Base-by-base conservation (phyloP, 2,329 filamentous ascomycete species). In the Tolypocladium paradoxum region DNA sequence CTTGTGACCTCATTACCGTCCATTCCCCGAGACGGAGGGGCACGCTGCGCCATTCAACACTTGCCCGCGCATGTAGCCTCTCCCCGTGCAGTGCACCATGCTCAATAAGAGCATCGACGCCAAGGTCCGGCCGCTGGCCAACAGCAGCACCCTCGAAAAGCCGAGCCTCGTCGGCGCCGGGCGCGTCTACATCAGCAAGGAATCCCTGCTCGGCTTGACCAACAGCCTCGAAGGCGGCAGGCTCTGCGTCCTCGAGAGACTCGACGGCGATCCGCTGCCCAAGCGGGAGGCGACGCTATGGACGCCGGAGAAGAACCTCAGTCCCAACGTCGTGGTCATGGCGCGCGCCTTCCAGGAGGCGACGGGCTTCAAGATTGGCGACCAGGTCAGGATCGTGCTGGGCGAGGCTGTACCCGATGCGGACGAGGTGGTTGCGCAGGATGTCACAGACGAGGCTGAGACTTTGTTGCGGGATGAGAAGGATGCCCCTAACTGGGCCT, bases 271-370 rank as follows among this genome's bases (percentile, higher is more conserved):
- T 3, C 20, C 54, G 55, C 46, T 61, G 49, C 49, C 59, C 34
- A 62, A 64, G 29, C 68, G 73, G 18, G 73, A 79, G 59, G 77
- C 76, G 6, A 71, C 75, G 33, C 68, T 78, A 1, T 79, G 76
- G 71, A 71, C 76, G 18, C 73, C 76, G 2, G 75, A 76, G 46
- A 78, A 84, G 65, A 83, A 84, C 61, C 73, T 89, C 59, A 79
- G 83, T 62, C 82, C 81, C 58, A 79, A 84, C 57, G 76, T 89
- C 53, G 74, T 87, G 49, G 78, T 91, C 74, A 81, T 88, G 73
- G 84, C 88, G 24, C 84, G 88, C 57, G 76, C 82, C 6, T 81
- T 95, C 52, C 85, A 88, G 57, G 84, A 87, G 36, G 78, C 82
- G 7, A 87, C 87, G 59, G 82, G 81, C 1, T 79, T 95, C 60